Base-by-base conservation (phyloP, 2,329 filamentous ascomycete species). In the Neonectria hederae region DNA sequence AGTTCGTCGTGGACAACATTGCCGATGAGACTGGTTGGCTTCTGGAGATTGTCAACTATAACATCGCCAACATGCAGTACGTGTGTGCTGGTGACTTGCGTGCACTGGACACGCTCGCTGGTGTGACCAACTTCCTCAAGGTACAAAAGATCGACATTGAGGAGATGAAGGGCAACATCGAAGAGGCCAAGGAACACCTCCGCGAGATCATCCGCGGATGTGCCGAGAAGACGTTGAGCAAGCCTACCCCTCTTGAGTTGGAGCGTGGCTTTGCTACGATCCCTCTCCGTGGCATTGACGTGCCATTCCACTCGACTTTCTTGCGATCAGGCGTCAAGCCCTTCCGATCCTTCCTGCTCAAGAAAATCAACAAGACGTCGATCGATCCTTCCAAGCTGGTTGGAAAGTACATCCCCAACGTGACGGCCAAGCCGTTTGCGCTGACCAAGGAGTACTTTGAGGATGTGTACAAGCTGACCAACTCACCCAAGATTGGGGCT, bases 291-390 rank as follows among this genome's bases (percentile, higher is more conserved):
- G 97, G 97, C 68, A 99, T 99, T 74, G 96, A 99, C 75, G 97
- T 98, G 77, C 96, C 96, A 48, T 99, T 99, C 92, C 96, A 99
- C 87, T 96, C 92, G 73, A 99, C 96, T 19, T 99, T 99, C 87
- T 83, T 99, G 82, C 92, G 97, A 60, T 97, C 94, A 42, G 97
- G 96, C 75, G 96, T 99, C 80, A 99, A 99, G 87, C 96, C 97
- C 51, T 99, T 99, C 93, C 89, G 96, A 71, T 95, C 91, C 48
- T 99, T 99, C 89, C 82, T 99, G 78, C 90, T 98, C 74, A 99
- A 98, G 92, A 99, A 99, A 89, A 98, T 99, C 84, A 94, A 98
- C 87, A 97, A 97, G 89, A 97, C 94, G 24, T 97, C 92, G 58
- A 98, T 99, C 79, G 96, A 99, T 79, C 96, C 96, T 5, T 92